Base-by-base conservation (phyloP, 2,329 filamentous ascomycete genomes). In the Fusarium piperis region DNA sequence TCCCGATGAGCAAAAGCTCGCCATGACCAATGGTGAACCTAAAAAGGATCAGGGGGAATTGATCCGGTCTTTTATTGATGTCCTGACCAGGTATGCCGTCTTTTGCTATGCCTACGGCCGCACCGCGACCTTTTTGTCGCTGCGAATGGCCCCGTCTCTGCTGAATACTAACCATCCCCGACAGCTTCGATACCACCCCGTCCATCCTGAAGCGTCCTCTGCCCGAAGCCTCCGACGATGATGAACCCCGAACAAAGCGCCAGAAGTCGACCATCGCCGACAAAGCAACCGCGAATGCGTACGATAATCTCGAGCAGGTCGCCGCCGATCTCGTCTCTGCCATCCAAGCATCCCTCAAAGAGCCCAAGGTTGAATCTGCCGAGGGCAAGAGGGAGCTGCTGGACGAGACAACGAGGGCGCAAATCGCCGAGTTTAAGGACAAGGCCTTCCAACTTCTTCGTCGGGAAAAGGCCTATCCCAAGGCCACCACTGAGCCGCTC, bases 261-360 rank as follows among this genome's bases (percentile, higher is more conserved):
- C 87, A 89, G 73, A 91, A 89, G 78, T 84, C 88, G 3, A 86
- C 84, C 67, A 87, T 91, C 67, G 81, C 84, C 64, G 87, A 89
- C 73, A 90, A 89, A 81, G 82, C 88, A 57, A 78, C 81, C 26
- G 81, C 83, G 55, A 83, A 85, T 71, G 79, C 78, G 33, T 92
- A 92, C 77, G 84, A 85, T 28, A 86, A 88, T 70, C 81, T 94
- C 48, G 91, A 93, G 30, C 89, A 92, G 68, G 83, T 93, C 44
- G 87, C 92, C 16, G 79, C 85, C 58, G 90, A 92, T 68, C 78
- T 91, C 44, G 82, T 85, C 74, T 76, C 81, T 32, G 84, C 84
- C 68, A 82, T 87, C 72, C 78, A 85, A 68, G 79, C 85, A 71
- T 84, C 86, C 36, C 74, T 88, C 48, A 82, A 82, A 32, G 84